Conservation (phyloP, 768 basidiomycete species). For the Polyporus arcularius region DNA sequence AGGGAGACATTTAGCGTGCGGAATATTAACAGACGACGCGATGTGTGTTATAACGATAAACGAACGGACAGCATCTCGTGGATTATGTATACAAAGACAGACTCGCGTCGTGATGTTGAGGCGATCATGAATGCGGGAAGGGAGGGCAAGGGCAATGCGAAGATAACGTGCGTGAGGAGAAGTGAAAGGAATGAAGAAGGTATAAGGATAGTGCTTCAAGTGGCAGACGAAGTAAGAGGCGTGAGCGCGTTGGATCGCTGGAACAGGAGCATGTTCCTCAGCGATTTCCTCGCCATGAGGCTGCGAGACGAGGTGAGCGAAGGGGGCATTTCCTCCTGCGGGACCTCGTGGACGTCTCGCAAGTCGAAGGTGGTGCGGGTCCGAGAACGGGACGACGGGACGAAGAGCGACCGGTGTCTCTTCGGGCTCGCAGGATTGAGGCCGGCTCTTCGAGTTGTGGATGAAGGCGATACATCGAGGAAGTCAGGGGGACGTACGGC, state of each 20-base stretch:
- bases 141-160: too few species aligned
- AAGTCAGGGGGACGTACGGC: background rate
- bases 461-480: background rate
- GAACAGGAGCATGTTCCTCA: slow-evolving; percentile 23
- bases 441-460: slow-evolving; percentile 1
- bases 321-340: background rate
- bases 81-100: too few species aligned
- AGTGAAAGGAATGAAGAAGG: background rate
- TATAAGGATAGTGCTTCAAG: background rate
- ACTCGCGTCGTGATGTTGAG: too few species aligned
- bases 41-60: too few species aligned
- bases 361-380: slow-evolving; percentile 5
- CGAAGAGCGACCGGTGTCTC: slow-evolving; percentile 24
- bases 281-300: slow-evolving; percentile 14
- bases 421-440: slow-evolving; percentile 8
- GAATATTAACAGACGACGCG: too few species aligned
- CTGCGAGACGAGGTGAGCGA: slow-evolving; percentile 1
- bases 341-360: background rate
- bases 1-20: too few species aligned
- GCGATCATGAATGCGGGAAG: too few species aligned
- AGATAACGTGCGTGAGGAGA: too few species aligned
- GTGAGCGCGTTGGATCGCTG: slow-evolving; percentile 24
- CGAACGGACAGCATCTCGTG: too few species aligned
- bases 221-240: slow-evolving; percentile 1
- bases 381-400: slow-evolving; percentile 18